Conservation (phyloP, 805 yeast genomes). For the Starmera quercuum region DNA sequence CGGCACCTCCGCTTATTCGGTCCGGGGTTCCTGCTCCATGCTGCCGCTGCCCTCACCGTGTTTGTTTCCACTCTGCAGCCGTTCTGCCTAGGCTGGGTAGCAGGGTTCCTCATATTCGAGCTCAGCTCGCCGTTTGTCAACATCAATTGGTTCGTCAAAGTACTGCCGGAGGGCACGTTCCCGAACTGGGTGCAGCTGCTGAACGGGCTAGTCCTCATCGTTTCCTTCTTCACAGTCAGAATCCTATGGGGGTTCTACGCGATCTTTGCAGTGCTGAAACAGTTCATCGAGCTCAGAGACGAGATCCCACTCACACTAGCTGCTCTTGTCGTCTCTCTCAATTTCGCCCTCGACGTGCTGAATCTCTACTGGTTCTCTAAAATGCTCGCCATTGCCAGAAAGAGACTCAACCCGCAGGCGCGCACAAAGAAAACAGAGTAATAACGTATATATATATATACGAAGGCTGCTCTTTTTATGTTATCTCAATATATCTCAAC, state of each 20-base stretch:
- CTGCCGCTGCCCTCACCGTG: conserved; percentile 70
- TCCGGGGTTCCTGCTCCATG: conserved; percentile 74
- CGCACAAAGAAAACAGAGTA: neutral
- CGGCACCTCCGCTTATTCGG: conserved; percentile 66
- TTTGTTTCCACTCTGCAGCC: conserved; percentile 61
- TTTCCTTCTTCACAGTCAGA: conserved; percentile 69
- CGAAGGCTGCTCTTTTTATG: too few relatives aligned
- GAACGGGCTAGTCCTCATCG: conserved; percentile 67
- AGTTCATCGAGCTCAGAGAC: conserved; percentile 37
- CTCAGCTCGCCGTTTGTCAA: conserved; percentile 93
- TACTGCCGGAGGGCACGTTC: conserved; percentile 62
- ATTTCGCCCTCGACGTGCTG: conserved; percentile 54
- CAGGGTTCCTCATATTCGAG: conserved; percentile 80
- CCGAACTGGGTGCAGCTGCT: conserved; percentile 44
- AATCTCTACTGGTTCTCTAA: conserved; percentile 84
- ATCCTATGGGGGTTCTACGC: conserved; percentile 85
- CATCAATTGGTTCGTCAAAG: conserved; percentile 82
- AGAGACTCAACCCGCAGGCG: conserved; percentile 26
- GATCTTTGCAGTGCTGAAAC: conserved; percentile 40
- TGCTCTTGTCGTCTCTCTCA: conserved; percentile 42
- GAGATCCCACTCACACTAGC: conserved; percentile 42
- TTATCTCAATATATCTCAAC: too few relatives aligned
- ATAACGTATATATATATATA: too few relatives aligned
- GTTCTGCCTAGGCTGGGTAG: conserved; percentile 72
- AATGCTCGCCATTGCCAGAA: conserved; percentile 71